phyloP scores from a whole-genome alignment of 2,329 filamentous ascomycete genomes.

The Bipolaris sorokiniana region DNA sequence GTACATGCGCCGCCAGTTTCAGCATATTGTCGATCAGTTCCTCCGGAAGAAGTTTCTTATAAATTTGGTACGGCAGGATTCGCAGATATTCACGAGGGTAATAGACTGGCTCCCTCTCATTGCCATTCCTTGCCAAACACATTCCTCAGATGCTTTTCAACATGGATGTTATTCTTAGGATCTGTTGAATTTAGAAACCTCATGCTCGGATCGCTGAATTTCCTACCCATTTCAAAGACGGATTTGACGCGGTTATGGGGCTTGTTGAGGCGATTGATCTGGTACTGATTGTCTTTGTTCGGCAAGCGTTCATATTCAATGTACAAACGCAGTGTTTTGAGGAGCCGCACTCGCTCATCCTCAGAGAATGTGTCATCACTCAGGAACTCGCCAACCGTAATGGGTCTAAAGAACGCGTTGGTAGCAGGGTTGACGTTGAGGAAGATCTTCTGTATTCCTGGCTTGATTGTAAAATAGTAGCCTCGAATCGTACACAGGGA shows the following conservation, averaged over 20 bases:
- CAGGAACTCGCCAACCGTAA: conserved; percentile 17
- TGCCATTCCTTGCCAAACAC: conserved; percentile 8
- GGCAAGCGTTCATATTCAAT: neutral
- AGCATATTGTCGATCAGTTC: conserved; percentile 21
- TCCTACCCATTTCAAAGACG: neutral
- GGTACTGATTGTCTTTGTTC: neutral
- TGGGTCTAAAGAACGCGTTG: conserved; percentile 17
- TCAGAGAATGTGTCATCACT: conserved; percentile 1
- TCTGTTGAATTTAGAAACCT: neutral
- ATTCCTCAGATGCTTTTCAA: neutral
- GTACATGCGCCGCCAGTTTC: conserved; percentile 16
- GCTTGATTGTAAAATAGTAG: conserved; percentile 20
- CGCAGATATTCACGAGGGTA: conserved; percentile 13
- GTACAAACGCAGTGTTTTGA: conserved; percentile 5
- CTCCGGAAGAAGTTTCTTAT: conserved; percentile 23
- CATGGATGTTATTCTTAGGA: neutral
- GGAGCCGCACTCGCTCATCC: neutral
- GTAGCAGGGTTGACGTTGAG: conserved; percentile 19
- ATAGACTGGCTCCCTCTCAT: conserved; percentile 10
- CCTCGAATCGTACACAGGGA: conserved; percentile 19
- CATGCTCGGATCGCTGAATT: neutral
- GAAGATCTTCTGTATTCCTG: conserved; percentile 14
- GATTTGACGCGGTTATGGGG: neutral
- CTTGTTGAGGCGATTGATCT: neutral
- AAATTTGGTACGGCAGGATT: conserved; percentile 31